Evolutionary conservation across 2,329 filamentous ascomycete genomes (phyloP).

Genomic region (Hypoxylon sp.): DNA sequence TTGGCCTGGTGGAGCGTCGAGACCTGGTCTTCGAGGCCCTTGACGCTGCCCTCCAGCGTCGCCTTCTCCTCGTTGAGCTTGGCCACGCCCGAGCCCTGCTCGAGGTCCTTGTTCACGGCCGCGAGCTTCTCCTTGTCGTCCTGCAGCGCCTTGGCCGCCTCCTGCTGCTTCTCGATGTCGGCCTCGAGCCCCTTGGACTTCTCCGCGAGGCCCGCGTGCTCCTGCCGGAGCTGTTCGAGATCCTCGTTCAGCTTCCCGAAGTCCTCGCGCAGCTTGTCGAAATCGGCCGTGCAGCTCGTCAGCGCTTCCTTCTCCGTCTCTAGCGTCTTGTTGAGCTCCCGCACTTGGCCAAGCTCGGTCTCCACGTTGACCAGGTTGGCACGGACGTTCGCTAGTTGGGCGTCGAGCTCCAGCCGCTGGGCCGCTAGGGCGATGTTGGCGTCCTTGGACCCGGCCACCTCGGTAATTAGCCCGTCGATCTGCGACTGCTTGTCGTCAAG

Average conservation of each 20-base stretch:
- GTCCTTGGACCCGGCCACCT: conserved; percentile 43
- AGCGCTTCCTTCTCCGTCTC: conserved; percentile 41
- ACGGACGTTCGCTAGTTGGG: conserved; percentile 32
- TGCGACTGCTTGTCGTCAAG: conserved; percentile 41
- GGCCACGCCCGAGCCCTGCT: conserved; percentile 34
- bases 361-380: conserved; percentile 37
- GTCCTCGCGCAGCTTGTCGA: conserved; percentile 41
- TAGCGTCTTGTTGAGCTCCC: conserved; percentile 37
- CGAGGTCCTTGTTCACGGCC: conserved; percentile 38
- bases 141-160: conserved; percentile 30
- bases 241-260: conserved; percentile 38
- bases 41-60: conserved; percentile 28
- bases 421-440: conserved; percentile 44
- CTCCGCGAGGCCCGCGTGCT: conserved; percentile 41
- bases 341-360: conserved; percentile 36
- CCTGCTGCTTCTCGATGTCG: conserved; percentile 40
- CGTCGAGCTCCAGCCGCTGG: conserved; percentile 38
- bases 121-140: conserved; percentile 39
- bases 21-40: conserved; percentile 33
- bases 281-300: conserved; percentile 36
- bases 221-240: conserved; percentile 41
- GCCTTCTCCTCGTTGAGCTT: conserved; percentile 40
- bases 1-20: conserved; percentile 33
- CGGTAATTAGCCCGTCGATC: conserved; percentile 40
- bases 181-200: conserved; percentile 39